Percentiles rank a stretch among this genome's conserved stretches.
These are phyloP conservation scores for Rosa chinensis DNA, from an alignment of 306 rosid genomes.

Conservation along the genomic window DNA sequence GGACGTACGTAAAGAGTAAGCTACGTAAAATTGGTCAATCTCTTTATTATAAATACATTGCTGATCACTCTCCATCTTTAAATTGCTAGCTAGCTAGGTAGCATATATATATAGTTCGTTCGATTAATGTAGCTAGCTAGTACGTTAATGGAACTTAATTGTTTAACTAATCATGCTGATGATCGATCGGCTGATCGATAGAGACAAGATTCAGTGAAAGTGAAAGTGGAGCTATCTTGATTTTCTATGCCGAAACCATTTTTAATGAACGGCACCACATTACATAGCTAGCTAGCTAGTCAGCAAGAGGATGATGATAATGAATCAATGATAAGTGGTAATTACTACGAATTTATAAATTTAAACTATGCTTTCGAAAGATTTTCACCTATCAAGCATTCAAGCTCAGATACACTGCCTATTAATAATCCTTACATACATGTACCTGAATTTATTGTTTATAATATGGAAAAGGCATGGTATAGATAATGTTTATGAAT, in stretches of 20 bases:
- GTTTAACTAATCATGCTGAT: not conserved
- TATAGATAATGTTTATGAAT: not conserved
- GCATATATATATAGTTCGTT: not conserved
- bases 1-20: not conserved
- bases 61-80: not conserved
- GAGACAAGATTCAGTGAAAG: not conserved
- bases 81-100: not conserved
- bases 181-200: not conserved
- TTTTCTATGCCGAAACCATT: not conserved
- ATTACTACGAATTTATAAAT: too few species aligned
- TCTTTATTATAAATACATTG: not conserved
- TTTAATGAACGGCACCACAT: not conserved
- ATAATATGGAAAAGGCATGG: not conserved
- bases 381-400: not conserved
- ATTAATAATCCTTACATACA: not conserved
- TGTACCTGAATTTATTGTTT: not conserved
- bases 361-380: not conserved
- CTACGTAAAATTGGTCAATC: too few species aligned
- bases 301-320: not conserved
- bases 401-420: not conserved
- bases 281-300: not conserved
- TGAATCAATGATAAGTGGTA: not conserved
- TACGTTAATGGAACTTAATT: not conserved
- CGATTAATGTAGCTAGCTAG: not conserved
- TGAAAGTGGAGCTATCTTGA: not conserved